Evolutionary conservation across 306 rosid genomes (phyloP).

Genomic region (Trichosanthes truncata): DNA sequence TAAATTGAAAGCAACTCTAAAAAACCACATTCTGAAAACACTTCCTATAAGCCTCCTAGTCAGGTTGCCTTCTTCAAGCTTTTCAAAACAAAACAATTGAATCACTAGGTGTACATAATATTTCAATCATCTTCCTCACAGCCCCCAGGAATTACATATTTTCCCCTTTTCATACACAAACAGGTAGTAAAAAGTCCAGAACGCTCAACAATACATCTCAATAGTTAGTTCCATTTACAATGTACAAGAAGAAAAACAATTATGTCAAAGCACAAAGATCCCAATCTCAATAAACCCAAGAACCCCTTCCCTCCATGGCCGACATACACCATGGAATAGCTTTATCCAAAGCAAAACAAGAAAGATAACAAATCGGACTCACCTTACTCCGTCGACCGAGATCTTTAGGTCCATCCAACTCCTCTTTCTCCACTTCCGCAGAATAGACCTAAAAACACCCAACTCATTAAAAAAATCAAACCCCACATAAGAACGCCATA

Average conservation of each 20-base stretch:
- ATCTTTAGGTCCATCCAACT: slow-evolving; percentile 43
- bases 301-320: background rate
- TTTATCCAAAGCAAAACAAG: background rate
- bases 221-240: background rate
- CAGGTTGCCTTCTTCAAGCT: background rate
- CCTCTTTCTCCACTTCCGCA: slow-evolving; percentile 27
- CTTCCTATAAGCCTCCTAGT: background rate
- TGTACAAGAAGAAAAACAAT: background rate
- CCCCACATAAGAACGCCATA: background rate
- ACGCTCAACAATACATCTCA: background rate
- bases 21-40: background rate
- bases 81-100: background rate
- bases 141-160: background rate
- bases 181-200: background rate
- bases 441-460: slow-evolving; percentile 36
- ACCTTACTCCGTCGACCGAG: slow-evolving; percentile 92
- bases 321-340: background rate
- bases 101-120: background rate
- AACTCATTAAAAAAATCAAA: slow-evolving; percentile 11
- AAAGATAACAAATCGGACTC: background rate
- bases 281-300: background rate
- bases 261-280: background rate
- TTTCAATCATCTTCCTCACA: background rate
- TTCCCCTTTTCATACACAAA: background rate
- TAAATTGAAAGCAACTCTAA: background rate